These are phyloP conservation scores for Bryopsis sp. DNA, from an alignment of 139 green algal species.

Conservation along the genomic window DNA sequence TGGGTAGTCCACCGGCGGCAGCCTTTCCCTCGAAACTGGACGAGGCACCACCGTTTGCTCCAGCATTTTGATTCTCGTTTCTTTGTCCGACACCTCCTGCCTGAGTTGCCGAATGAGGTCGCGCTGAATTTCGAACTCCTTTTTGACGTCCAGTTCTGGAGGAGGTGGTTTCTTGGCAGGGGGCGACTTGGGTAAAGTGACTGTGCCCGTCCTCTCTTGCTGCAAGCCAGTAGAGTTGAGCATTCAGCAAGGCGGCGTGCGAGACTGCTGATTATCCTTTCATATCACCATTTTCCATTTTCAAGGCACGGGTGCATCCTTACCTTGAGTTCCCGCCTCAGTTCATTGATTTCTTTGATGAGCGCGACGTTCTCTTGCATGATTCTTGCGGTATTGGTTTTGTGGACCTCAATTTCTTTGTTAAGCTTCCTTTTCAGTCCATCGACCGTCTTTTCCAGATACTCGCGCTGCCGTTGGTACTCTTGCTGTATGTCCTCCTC, in stretches of 20 bases:
- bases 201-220: not conserved
- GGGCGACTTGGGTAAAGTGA: not conserved
- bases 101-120: constrained; percentile 31
- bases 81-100: constrained; percentile 20
- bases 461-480: constrained; percentile 58
- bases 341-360: constrained; percentile 85
- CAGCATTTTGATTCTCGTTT: constrained; percentile 29
- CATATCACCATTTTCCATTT: not conserved
- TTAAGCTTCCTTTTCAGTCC: constrained; percentile 67
- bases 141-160: not conserved
- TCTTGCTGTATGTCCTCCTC: constrained; percentile 58
- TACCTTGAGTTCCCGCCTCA: constrained; percentile 62
- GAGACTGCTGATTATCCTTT: not conserved
- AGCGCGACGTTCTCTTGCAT: constrained; percentile 75
- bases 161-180: not conserved
- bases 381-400: constrained; percentile 50
- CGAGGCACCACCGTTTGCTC: constrained; percentile 31
- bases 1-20: constrained; percentile 26
- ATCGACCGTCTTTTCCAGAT: constrained; percentile 74
- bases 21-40: constrained; percentile 27
- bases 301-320: constrained; percentile 18
- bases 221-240: not conserved
- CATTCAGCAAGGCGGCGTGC: not conserved
- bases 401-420: constrained; percentile 58
- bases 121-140: constrained; percentile 37